Conservation (phyloP, 2,329 filamentous ascomycete genomes). For the Penicillium griseofulvum region DNA sequence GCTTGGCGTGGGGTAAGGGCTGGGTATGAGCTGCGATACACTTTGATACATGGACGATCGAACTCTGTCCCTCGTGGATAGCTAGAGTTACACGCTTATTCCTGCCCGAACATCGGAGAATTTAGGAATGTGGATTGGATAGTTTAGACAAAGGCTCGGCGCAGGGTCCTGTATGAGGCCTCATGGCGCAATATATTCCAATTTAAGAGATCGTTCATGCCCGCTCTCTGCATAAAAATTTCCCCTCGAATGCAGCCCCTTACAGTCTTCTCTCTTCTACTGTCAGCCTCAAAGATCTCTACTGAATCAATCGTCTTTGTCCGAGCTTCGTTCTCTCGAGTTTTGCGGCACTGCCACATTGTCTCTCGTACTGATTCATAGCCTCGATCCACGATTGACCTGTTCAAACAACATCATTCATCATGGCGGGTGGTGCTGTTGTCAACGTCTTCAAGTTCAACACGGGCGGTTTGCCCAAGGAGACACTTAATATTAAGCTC, state of each 20-base stretch:
- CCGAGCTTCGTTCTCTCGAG: background rate
- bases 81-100: background rate
- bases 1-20: background rate
- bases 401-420: background rate
- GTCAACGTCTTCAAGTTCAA: conserved; percentile 46
- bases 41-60: background rate
- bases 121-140: background rate
- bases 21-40: background rate
- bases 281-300: background rate
- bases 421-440: conserved; percentile 38
- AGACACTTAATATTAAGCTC: conserved; percentile 69
- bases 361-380: background rate
- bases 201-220: background rate
- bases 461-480: conserved; percentile 61
- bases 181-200: background rate
- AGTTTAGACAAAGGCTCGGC: background rate
- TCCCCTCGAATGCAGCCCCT: background rate
- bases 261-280: background rate
- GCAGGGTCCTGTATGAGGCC: background rate
- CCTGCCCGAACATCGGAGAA: background rate
- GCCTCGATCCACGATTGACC: conserved; percentile 7
- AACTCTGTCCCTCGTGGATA: background rate
- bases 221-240: background rate
- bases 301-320: background rate
- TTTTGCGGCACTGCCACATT: background rate